Conservation (phyloP, 768 basidiomycete genomes). For the Austroboletus festivus region DNA sequence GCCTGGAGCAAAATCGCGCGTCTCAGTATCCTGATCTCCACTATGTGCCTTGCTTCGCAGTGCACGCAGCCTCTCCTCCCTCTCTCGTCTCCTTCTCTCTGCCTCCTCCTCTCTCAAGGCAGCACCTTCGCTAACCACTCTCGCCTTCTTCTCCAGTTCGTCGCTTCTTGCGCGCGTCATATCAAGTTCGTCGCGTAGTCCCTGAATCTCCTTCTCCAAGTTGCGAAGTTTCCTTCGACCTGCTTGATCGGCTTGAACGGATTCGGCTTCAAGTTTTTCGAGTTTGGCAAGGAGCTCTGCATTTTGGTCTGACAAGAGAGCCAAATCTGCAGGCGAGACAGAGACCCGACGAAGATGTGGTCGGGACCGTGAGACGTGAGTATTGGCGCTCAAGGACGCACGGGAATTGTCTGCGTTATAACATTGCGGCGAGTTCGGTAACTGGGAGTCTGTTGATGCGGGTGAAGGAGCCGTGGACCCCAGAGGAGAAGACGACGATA, state of each 20-base stretch:
- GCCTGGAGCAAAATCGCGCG: conserved; percentile 63
- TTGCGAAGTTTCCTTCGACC: conserved; percentile 68
- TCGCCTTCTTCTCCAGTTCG: conserved; percentile 67
- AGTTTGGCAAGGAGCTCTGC: conserved; percentile 74
- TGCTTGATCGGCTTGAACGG: conserved; percentile 58
- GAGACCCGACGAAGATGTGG: conserved; percentile 44
- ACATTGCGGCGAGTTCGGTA: conserved; percentile 34
- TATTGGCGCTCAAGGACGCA: conserved; percentile 16
- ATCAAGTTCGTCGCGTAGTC: conserved; percentile 72
- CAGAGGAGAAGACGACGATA: conserved; percentile 30
- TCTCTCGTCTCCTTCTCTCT: conserved; percentile 30
- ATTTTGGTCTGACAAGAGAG: conserved; percentile 77
- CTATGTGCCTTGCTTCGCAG: conserved; percentile 42
- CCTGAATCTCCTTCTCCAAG: conserved; percentile 78
- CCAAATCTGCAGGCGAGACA: conserved; percentile 65
- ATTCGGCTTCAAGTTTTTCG: conserved; percentile 71
- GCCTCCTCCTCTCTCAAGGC: conserved; percentile 29
- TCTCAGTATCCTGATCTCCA: conserved; percentile 31
- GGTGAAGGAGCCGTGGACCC: conserved; percentile 23
- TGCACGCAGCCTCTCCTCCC: conserved; percentile 53
- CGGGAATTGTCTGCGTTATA: conserved; percentile 29
- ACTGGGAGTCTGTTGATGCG: conserved; percentile 23
- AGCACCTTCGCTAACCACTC: conserved; percentile 33
- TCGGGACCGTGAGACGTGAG: conserved; percentile 24
- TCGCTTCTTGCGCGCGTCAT: conserved; percentile 66